Evolutionary conservation across 805 yeast genomes (phyloP).

Genomic region (Hanseniaspora lindneri): DNA sequence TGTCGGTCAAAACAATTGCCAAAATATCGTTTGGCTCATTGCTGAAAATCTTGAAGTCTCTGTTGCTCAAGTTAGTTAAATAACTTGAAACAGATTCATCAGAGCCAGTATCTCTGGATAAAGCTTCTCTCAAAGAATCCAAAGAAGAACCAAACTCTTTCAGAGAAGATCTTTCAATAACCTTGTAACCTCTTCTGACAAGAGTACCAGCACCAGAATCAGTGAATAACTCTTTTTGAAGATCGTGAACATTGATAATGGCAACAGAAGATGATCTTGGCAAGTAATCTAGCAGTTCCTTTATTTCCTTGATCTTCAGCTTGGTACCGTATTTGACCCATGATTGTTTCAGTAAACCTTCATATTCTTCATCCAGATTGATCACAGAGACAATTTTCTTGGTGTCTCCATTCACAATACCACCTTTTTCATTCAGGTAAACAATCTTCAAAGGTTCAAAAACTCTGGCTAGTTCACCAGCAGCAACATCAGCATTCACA

Average conservation of each 20-base stretch:
- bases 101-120: conserved; percentile 58
- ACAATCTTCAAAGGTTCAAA: conserved; percentile 96
- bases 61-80: conserved; percentile 53
- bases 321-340: conserved; percentile 99
- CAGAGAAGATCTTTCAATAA: conserved; percentile 57
- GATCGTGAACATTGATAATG: conserved; percentile 84
- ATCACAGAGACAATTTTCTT: conserved; percentile 82
- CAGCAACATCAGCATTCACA: conserved; percentile 98
- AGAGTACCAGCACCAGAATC: conserved; percentile 99
- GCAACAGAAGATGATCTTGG: conserved; percentile 98
- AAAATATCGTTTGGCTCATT: conserved; percentile 93
- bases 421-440: conserved; percentile 94
- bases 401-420: conserved; percentile 82
- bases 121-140: conserved; percentile 65
- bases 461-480: conserved; percentile 92
- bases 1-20: conserved; percentile 58
- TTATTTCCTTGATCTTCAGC: conserved; percentile 90
- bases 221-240: conserved; percentile 94
- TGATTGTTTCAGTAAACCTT: conserved; percentile 73
- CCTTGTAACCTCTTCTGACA: conserved; percentile 92
- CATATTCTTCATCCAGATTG: conserved; percentile 93
- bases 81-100: conserved; percentile 52
- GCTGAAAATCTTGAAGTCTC: conserved; percentile 65
- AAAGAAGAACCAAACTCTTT: conserved; percentile 53
- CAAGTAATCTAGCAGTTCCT: conserved; percentile 80